These are phyloP conservation scores for Phytophthora lateralis DNA, from an alignment of 352 stramenopile species.

Conservation along the genomic window DNA sequence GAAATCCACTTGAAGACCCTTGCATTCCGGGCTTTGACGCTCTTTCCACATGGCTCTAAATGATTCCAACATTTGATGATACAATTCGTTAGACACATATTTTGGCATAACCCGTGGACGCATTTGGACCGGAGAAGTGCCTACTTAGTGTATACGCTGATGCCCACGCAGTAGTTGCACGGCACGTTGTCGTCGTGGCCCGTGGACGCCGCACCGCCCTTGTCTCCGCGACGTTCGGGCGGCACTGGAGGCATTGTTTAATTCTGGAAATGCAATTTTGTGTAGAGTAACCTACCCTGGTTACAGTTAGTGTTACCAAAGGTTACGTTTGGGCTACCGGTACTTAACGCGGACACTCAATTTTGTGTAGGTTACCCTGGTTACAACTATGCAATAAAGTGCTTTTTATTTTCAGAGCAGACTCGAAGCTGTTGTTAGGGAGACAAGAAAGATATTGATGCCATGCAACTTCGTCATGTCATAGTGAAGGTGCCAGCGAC, in stretches of 20 bases:
- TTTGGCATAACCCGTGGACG: not conserved
- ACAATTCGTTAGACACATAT: not conserved
- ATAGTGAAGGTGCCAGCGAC: conserved; percentile 20
- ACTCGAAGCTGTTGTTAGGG: too few relatives aligned
- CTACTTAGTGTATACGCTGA: conserved; percentile 77
- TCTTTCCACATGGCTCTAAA: conserved; percentile 60
- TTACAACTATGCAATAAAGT: too few relatives aligned
- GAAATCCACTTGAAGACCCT: conserved; percentile 56
- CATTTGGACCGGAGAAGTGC: conserved; percentile 1
- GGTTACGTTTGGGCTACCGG: not conserved
- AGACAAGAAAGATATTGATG: too few relatives aligned
- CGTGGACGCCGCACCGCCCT: conserved; percentile 5
- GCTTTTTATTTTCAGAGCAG: too few relatives aligned
- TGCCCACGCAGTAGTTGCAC: conserved; percentile 64
- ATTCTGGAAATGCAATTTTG: not conserved
- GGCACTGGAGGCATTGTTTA: conserved; percentile 30
- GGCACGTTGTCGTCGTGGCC: conserved; percentile 10
- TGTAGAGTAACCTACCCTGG: too few relatives aligned
- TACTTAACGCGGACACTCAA: too few relatives aligned
- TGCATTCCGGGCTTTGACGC: conserved; percentile 55
- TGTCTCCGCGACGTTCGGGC: conserved; percentile 27
- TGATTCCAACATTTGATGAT: conserved; percentile 4
- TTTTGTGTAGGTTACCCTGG: too few relatives aligned
- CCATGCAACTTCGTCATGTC: conserved; percentile 28
- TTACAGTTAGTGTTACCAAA: too few relatives aligned